phyloP scores from a whole-genome alignment of 169 alveolate species.

The Perkinsus olseni region DNA sequence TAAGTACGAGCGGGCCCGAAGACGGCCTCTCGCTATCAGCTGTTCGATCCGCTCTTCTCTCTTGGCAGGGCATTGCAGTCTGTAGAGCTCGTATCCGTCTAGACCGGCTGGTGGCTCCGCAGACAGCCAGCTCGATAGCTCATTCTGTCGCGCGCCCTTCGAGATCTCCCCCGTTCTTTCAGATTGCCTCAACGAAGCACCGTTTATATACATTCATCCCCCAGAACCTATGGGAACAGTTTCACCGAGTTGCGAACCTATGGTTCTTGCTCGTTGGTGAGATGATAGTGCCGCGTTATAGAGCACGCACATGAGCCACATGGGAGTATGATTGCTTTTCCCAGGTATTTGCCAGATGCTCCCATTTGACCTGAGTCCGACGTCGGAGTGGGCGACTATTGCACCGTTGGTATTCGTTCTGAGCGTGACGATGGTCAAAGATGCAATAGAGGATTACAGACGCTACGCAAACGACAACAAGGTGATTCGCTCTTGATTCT shows the following conservation, averaged over 20 bases:
- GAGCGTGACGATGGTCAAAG: conserved; percentile 61
- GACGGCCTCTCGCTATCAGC: too few species aligned
- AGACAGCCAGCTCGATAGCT: too few species aligned
- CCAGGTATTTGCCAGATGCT: conserved; percentile 45
- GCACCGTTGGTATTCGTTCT: conserved; percentile 50
- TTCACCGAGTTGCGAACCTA: conserved; percentile 62
- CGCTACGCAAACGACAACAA: conserved; percentile 49
- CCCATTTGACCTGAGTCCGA: conserved; percentile 23
- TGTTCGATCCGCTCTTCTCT: too few species aligned
- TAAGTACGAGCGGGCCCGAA: too few species aligned
- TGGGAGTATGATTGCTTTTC: too few species aligned
- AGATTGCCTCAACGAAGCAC: conserved; percentile 60
- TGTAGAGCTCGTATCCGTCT: too few species aligned
- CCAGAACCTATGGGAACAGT: conserved; percentile 52
- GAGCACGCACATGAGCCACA: too few species aligned
- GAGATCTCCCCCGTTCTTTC: neutral
- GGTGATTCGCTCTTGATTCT: neutral
- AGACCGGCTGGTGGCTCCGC: too few species aligned
- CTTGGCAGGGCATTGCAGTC: too few species aligned
- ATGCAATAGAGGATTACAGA: conserved; percentile 60
- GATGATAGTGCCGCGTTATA: too few species aligned
- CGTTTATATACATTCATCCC: conserved; percentile 56
- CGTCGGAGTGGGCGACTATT: conserved; percentile 34
- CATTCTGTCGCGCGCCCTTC: too few species aligned
- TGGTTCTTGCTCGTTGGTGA: conserved; percentile 58